Conservation (phyloP, 495 filamentous ascomycete genomes). For the Articulospora tetracladia region DNA sequence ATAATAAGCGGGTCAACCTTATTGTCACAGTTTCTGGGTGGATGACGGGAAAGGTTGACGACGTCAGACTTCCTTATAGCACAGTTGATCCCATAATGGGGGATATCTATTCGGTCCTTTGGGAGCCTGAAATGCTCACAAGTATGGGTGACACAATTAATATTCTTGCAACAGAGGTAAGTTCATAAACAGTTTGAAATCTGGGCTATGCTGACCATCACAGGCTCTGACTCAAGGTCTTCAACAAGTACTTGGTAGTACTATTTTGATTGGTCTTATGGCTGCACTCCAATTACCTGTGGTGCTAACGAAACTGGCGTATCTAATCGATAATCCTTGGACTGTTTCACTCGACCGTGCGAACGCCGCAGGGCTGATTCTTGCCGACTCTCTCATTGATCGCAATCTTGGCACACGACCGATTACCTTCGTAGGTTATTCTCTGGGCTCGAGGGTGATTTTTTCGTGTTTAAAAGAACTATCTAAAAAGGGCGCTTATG, state of each 20-base stretch:
- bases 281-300: slow-evolving; percentile 89
- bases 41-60: slow-evolving; percentile 98
- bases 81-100: slow-evolving; percentile 98
- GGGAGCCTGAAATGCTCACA: slow-evolving; percentile 97
- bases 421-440: slow-evolving; percentile 95
- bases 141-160: slow-evolving; percentile 98
- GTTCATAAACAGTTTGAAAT: slow-evolving; percentile 16
- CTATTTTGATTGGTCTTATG: slow-evolving; percentile 86
- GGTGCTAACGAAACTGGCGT: slow-evolving; percentile 89
- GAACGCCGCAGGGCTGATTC: slow-evolving; percentile 81
- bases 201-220: neutral
- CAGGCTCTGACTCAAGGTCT: slow-evolving; percentile 86
- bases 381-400: slow-evolving; percentile 91
- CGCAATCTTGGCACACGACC: slow-evolving; percentile 88
- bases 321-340: slow-evolving; percentile 98
- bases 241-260: slow-evolving; percentile 91
- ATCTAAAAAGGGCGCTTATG: slow-evolving; percentile 79
- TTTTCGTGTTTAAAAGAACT: slow-evolving; percentile 89
- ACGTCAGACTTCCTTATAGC: slow-evolving; percentile 90
- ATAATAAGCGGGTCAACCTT: slow-evolving; percentile 94
- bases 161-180: slow-evolving; percentile 94
- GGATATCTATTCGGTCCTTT: slow-evolving; percentile 93
- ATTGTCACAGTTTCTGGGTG: slow-evolving; percentile 95
- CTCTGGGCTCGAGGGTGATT: slow-evolving; percentile 87
- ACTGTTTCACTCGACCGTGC: slow-evolving; percentile 89